Percentiles rank a stretch among this genome's conserved stretches.
phyloP scores from a whole-genome alignment of 106 monocot species.

The Dioscorea zingiberensis region DNA sequence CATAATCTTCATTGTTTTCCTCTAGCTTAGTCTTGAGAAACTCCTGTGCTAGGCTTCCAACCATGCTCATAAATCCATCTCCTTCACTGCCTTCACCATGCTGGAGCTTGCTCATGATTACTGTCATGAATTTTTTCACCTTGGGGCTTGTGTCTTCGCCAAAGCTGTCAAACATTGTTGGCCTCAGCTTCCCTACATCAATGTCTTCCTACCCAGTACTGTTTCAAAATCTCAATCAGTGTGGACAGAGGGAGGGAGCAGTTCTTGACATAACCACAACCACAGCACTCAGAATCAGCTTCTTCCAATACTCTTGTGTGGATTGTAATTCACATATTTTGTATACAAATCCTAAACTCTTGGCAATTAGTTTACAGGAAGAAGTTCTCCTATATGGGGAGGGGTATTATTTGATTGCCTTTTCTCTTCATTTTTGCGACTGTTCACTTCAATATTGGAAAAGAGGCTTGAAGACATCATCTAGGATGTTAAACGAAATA shows the following conservation, averaged over 20 bases:
- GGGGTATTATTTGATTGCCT: too few species aligned
- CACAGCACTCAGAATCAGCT: not conserved
- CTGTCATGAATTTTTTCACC: conserved; percentile 94
- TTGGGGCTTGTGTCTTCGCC: conserved; percentile 94
- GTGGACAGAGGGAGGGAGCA: conserved; percentile 82
- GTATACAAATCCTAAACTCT: too few species aligned
- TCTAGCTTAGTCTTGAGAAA: conserved; percentile 68
- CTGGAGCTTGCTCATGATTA: conserved; percentile 54
- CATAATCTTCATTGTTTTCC: conserved; percentile 59
- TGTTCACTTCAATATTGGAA: too few species aligned
- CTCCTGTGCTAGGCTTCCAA: conserved; percentile 68
- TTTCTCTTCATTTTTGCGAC: too few species aligned
- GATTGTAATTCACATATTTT: too few species aligned
- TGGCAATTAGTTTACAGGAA: too few species aligned
- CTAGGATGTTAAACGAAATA: too few species aligned
- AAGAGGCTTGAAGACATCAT: too few species aligned
- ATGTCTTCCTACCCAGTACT: conserved; percentile 86
- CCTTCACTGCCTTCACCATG: conserved; percentile 18
- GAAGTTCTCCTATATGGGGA: too few species aligned
- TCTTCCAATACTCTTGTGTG: not conserved
- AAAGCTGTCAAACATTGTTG: conserved; percentile 76
- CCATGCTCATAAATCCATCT: conserved; percentile 61
- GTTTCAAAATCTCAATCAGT: conserved; percentile 72
- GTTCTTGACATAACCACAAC: conserved; percentile 25
- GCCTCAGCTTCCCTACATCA: conserved; percentile 78